These are phyloP conservation scores for Sphaerostilbella broomeana DNA, from an alignment of 2,329 filamentous ascomycete genomes.

Conservation along the genomic window DNA sequence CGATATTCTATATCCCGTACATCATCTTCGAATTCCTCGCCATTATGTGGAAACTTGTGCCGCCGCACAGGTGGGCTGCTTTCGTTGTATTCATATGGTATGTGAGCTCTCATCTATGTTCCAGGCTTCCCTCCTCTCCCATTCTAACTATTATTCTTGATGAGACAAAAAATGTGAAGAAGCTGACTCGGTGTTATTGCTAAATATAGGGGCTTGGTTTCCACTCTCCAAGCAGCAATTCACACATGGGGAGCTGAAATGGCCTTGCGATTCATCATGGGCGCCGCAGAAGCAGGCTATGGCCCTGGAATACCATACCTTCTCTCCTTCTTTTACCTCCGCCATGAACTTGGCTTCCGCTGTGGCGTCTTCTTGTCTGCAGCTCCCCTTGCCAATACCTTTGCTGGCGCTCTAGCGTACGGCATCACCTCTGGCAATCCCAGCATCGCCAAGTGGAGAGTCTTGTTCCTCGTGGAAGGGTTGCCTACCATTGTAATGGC, in stretches of 20 bases:
- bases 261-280: slow-evolving; percentile 21
- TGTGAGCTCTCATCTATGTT: no score
- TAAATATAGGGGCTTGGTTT: slow-evolving; percentile 15
- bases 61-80: slow-evolving; percentile 19
- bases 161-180: no score
- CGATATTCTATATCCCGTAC: slow-evolving; percentile 22
- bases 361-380: slow-evolving; percentile 23
- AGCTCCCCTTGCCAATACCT: slow-evolving; percentile 27
- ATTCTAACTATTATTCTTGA: no score
- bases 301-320: slow-evolving; percentile 24
- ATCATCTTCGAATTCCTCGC: slow-evolving; percentile 20
- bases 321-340: slow-evolving; percentile 28
- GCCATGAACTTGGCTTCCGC: slow-evolving; percentile 26
- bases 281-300: slow-evolving; percentile 24
- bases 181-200: no score
- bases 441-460: slow-evolving; percentile 23
- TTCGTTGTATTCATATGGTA: slow-evolving; percentile 19
- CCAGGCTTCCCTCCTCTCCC: no score
- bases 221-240: slow-evolving; percentile 17
- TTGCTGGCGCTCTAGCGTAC: slow-evolving; percentile 28
- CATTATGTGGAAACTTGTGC: slow-evolving; percentile 21
- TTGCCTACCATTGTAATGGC: slow-evolving; percentile 24
- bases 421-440: slow-evolving; percentile 25
- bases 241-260: slow-evolving; percentile 18
- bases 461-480: slow-evolving; percentile 28